phyloP scores from a whole-genome alignment of 2,329 filamentous ascomycete genomes.

The Trichoderma atrobrunneum region DNA sequence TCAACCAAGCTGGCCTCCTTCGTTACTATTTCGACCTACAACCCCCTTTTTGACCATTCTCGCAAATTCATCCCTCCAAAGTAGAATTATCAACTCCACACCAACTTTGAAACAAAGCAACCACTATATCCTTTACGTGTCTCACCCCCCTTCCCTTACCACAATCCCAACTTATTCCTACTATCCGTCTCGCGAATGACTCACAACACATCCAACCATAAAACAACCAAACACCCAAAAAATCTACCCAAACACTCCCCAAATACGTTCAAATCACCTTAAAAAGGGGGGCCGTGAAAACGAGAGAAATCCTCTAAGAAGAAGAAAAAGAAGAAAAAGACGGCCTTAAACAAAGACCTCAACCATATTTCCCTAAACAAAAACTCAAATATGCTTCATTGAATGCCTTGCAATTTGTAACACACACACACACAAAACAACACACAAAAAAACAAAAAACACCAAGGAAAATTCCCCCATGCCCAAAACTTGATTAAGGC shows the following conservation, averaged over 20 bases:
- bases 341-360: neutral
- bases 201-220: neutral
- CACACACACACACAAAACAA: neutral
- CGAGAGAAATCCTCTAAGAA: neutral
- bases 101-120: neutral
- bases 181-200: neutral
- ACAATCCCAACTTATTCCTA: neutral
- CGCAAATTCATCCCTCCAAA: neutral
- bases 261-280: neutral
- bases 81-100: neutral
- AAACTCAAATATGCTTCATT: neutral
- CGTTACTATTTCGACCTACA: neutral
- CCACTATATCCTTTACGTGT: neutral
- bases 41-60: neutral
- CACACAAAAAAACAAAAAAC: neutral
- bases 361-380: neutral
- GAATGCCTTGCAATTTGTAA: slow-evolving; percentile 8
- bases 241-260: neutral
- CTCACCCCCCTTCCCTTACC: neutral
- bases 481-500: neutral
- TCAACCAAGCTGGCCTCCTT: neutral
- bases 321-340: neutral
- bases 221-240: neutral
- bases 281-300: neutral
- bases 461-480: neutral